A percentile compares a stretch with the other conserved stretches of the same genome.
Evolutionary conservation across 495 filamentous ascomycete genomes (phyloP).

Genomic region (Cenococcum geophilum): DNA sequence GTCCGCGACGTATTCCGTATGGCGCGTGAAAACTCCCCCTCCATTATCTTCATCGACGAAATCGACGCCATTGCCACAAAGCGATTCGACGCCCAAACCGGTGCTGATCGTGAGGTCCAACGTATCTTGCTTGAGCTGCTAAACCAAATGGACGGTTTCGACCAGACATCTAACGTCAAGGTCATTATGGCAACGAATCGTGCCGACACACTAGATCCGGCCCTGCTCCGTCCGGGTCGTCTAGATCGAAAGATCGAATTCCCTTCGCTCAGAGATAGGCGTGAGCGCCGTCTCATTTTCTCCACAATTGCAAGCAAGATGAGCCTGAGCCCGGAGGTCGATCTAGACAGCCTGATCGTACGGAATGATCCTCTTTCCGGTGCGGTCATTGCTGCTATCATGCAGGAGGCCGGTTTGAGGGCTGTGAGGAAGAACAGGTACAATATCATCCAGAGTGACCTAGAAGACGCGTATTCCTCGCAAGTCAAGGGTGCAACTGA

Average conservation of each 20-base stretch:
- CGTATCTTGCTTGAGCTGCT: constrained; percentile 93
- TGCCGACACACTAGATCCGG: constrained; percentile 93
- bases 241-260: constrained; percentile 99
- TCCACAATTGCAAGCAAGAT: constrained; percentile 92
- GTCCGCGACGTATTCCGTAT: constrained; percentile 98
- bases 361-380: constrained; percentile 93
- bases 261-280: constrained; percentile 79
- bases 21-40: constrained; percentile 94
- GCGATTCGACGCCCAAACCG: constrained; percentile 96
- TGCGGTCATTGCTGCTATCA: constrained; percentile 95
- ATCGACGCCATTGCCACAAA: constrained; percentile 94
- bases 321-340: constrained; percentile 92
- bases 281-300: constrained; percentile 94
- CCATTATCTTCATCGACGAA: constrained; percentile 99
- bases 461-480: constrained; percentile 91
- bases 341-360: constrained; percentile 90
- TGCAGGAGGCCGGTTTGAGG: constrained; percentile 95
- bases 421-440: constrained; percentile 97
- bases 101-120: constrained; percentile 95
- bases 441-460: constrained; percentile 93
- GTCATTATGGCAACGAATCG: constrained; percentile 99
- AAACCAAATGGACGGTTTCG: constrained; percentile 99
- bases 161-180: constrained; percentile 97
- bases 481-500: constrained; percentile 89
- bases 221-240: constrained; percentile 86